Evolutionary conservation across 1,284 basidiomycete species (phyloP), one percentile per base, ranked within the genome.

Genomic region (Fomitopsis betulina): DNA sequence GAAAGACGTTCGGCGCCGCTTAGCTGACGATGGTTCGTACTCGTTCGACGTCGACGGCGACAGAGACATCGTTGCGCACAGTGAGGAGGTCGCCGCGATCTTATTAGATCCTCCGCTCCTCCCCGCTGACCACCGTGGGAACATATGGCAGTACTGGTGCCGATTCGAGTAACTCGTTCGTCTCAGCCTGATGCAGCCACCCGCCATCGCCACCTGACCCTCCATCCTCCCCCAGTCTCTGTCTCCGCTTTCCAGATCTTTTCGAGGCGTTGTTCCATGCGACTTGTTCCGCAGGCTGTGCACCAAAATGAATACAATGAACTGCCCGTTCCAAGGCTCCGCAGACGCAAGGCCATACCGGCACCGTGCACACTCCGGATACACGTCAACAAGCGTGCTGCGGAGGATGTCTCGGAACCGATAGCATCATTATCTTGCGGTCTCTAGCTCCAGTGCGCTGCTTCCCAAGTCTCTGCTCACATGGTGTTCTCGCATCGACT

Each of bases 31-130:
- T 54, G 62, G 67, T 57, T 67, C 67, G 67, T 67, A 68, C 60
- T 66, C 67, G 60, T 62, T 68, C 32, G 72, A 69, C 53, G 72
- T 68, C 47, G 72, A 65, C 35, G 72, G 71, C 63, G 72, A 74
- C 57, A 72, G 66, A 51, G 73, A 74, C 73, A 74, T 74, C 62
- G 61, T 58, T 56, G 61, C 54, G 38, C 61, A 39, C 38, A 54
- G 47, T 23, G 53, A 30, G 35, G 47, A 54, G 47, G 35, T 33
- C 49, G 37, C 25, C 19, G 35, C 21, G 27, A 49, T 51, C 56
- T 57, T 57, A 57, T 52, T 40, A 52, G 33, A 35, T 51, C n/a
- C 49, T 39, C 10, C 45, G 35, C 45, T 30, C 25, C 45, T 21
- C 25, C 55, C 45, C 55, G 47, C 47, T 56, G 55, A 51, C 55